phyloP scores from a whole-genome alignment of 2,329 filamentous ascomycete genomes.

The Colletotrichum tropicicola region DNA sequence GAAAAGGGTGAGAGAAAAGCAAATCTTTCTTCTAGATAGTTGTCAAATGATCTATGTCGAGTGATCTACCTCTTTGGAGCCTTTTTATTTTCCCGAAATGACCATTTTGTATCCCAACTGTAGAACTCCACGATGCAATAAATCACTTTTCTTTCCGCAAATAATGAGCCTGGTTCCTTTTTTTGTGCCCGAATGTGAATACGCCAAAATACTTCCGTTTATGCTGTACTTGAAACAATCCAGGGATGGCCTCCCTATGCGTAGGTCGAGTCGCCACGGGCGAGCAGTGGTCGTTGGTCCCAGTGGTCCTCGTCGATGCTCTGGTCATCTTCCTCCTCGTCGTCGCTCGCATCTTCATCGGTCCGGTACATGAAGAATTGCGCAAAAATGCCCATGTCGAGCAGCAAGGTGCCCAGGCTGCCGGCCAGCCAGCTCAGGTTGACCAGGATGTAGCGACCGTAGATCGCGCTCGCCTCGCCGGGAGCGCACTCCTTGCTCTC shows the following conservation, averaged over 20 bases:
- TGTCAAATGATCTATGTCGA: constrained; percentile 6
- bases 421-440: constrained; percentile 93
- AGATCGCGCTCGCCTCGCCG: constrained; percentile 74
- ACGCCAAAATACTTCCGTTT: background rate
- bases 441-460: constrained; percentile 84
- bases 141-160: background rate
- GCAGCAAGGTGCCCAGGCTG: constrained; percentile 84
- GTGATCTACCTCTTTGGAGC: constrained; percentile 4
- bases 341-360: constrained; percentile 46
- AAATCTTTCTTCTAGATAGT: background rate
- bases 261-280: constrained; percentile 32
- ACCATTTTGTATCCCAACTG: background rate
- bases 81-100: constrained; percentile 4
- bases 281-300: constrained; percentile 44
- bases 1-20: background rate
- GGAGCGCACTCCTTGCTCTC: constrained; percentile 61
- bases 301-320: constrained; percentile 43
- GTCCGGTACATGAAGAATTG: constrained; percentile 89
- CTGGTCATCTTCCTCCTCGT: constrained; percentile 36
- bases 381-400: constrained; percentile 87
- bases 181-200: background rate
- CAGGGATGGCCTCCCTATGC: background rate
- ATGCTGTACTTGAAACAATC: background rate
- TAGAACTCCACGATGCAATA: constrained; percentile 7
- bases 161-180: background rate